These are phyloP conservation scores for Eremomyces bilateralis DNA, from an alignment of 495 filamentous ascomycete genomes.

Conservation along the genomic window DNA sequence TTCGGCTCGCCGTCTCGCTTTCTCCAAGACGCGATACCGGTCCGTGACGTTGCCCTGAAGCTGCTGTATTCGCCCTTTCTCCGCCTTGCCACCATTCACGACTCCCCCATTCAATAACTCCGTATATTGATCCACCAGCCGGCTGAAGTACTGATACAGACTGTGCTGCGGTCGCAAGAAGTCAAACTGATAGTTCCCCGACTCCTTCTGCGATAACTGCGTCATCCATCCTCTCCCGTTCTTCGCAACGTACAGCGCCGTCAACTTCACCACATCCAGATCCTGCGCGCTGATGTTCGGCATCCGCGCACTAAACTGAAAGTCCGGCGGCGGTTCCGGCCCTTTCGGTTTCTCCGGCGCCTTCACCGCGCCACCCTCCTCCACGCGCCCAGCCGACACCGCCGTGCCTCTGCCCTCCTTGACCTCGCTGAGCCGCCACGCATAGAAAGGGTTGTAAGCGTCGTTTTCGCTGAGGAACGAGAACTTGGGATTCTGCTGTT, in stretches of 20 bases:
- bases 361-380: slow-evolving; percentile 30
- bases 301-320: slow-evolving; percentile 90
- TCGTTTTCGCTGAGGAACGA: slow-evolving; percentile 68
- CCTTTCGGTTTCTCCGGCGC: slow-evolving; percentile 52
- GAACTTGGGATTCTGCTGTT: slow-evolving; percentile 72
- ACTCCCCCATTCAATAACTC: slow-evolving; percentile 52
- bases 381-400: slow-evolving; percentile 53
- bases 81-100: slow-evolving; percentile 39
- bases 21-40: slow-evolving; percentile 56
- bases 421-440: slow-evolving; percentile 76
- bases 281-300: slow-evolving; percentile 91
- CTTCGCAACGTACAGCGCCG: slow-evolving; percentile 75
- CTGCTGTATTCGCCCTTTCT: slow-evolving; percentile 48
- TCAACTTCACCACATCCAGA: slow-evolving; percentile 76
- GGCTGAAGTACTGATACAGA: slow-evolving; percentile 82
- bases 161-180: slow-evolving; percentile 90
- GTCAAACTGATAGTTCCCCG: slow-evolving; percentile 88
- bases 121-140: slow-evolving; percentile 87
- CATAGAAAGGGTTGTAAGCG: slow-evolving; percentile 70
- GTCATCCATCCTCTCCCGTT: slow-evolving; percentile 85
- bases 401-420: slow-evolving; percentile 60
- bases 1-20: slow-evolving; percentile 65
- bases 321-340: slow-evolving; percentile 70
- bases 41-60: slow-evolving; percentile 57
- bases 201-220: slow-evolving; percentile 62